phyloP scores from a whole-genome alignment of 164 flowering plant genomes.

The grape (Vitis vinifera) region DNA sequence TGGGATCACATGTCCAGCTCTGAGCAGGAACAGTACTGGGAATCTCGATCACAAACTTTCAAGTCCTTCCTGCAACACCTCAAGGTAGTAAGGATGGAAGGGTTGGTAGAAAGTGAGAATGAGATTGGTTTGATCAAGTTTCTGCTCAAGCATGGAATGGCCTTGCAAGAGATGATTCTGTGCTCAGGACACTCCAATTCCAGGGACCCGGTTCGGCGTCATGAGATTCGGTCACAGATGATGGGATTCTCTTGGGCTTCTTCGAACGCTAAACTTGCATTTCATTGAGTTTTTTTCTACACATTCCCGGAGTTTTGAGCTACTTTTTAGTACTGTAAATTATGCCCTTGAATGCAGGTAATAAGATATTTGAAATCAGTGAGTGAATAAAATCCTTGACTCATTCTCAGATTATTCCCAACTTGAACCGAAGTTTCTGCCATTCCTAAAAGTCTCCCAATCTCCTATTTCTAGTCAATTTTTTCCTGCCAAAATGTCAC shows the following conservation, averaged over 20 bases:
- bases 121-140: constrained; percentile 48
- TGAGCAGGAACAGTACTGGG: constrained; percentile 46
- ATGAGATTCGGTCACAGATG: constrained; percentile 40
- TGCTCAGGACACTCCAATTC: constrained; percentile 18
- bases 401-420: too few relatives aligned
- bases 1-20: constrained; percentile 34
- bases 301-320: background rate
- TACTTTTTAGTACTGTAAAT: too few relatives aligned
- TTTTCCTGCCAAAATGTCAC: too few relatives aligned
- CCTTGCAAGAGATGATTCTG: constrained; percentile 39
- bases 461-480: too few relatives aligned
- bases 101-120: constrained; percentile 39
- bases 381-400: too few relatives aligned
- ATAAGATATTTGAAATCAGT: too few relatives aligned
- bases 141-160: constrained; percentile 52
- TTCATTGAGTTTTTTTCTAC: constrained; percentile 8
- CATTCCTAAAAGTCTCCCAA: too few relatives aligned
- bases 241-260: constrained; percentile 51
- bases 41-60: constrained; percentile 32
- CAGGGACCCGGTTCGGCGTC: constrained; percentile 26
- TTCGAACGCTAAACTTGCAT: constrained; percentile 39
- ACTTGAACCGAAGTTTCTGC: too few relatives aligned
- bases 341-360: too few relatives aligned
- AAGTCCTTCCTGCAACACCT: constrained; percentile 40
- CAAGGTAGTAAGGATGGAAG: constrained; percentile 42